Evolutionary conservation across 306 rosid genomes (phyloP), one percentile per base, ranked within the genome.

Genomic region (Heteromeles arbutifolia): DNA sequence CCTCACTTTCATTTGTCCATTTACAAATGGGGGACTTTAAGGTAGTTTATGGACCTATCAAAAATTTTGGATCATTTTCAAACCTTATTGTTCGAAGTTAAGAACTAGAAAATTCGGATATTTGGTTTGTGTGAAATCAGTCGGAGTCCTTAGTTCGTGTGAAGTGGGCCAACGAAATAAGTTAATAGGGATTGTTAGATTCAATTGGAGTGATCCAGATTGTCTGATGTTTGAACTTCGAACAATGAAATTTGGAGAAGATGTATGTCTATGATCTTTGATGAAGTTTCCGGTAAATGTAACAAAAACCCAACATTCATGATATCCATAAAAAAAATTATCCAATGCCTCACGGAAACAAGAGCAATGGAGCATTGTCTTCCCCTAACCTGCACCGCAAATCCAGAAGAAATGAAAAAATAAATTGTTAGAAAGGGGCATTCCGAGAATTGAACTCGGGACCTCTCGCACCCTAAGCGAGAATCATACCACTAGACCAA

Each of bases 401-500:
- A 48, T 14, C 5, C 8, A 15, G 54, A 48, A 15, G 54, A 48
- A 48, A 48, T 48, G 7, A 13, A 4, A 8, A 56, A 11, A 21
- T 0, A 2, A 7, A 25, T 8, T 0, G 19, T 1, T 26, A 11
- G 0, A 8, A 2, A 1, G 76, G 31, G 76, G 67, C 54, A 57
- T 56, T 72, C 66, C 37, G 76, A 56, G 76, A 72, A 56, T 72
- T 72, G 53, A 72, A 72, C 66, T 57, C 54, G 37, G 37, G 65
- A 72, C 66, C 77, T 61, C 69, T 73, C 58, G 69, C 77, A 61
- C 43, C 57, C 77, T 61, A 73, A 58, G 77, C 67, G 19, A 73
- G 68, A 73, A 73, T 73, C 41, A 25, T 73, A 58, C 67, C 76
- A 73, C 76, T 58, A 61, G 77, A 69, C 69, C 69, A 74, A 74